Evolutionary conservation across 225 moss, liverwort and hornwort species (phyloP).

Genomic region (Marchantia polymorpha): DNA sequence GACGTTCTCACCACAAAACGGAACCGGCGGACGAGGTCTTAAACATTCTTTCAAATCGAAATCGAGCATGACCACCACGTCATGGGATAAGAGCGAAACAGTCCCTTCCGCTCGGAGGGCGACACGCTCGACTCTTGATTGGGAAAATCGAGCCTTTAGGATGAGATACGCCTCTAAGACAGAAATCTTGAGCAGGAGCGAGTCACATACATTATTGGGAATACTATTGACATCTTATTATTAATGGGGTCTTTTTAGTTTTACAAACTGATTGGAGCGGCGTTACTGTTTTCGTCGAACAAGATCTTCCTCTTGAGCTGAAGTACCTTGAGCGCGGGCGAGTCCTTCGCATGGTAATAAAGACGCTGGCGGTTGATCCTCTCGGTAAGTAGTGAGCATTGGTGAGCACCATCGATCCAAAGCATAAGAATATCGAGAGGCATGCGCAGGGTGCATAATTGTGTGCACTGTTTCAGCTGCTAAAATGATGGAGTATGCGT

Average conservation of each 20-base stretch:
- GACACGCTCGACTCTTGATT: not conserved
- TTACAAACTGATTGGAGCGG: not conserved
- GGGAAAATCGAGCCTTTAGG: not conserved
- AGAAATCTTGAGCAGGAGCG: not conserved
- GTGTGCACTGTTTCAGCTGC: not conserved
- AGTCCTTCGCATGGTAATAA: not conserved
- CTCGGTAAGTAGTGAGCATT: not conserved
- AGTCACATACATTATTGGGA: not conserved
- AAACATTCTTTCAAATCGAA: not conserved
- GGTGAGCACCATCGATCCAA: not conserved
- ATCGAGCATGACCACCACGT: not conserved
- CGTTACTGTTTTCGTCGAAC: not conserved
- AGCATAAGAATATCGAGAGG: not conserved
- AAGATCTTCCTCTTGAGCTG: not conserved
- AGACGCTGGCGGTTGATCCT: not conserved
- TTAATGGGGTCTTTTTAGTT: not conserved
- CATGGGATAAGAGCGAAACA: not conserved
- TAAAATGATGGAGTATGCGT: not conserved
- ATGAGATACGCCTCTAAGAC: not conserved
- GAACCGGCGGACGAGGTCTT: not conserved
- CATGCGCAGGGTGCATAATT: not conserved
- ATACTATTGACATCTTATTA: not conserved
- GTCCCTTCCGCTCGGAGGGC: too few relatives aligned
- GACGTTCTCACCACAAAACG: not conserved
- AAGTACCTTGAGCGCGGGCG: not conserved